These are phyloP conservation scores for Suhomyces taliae DNA, from an alignment of 1,139 yeast genomes.

Conservation along the genomic window DNA sequence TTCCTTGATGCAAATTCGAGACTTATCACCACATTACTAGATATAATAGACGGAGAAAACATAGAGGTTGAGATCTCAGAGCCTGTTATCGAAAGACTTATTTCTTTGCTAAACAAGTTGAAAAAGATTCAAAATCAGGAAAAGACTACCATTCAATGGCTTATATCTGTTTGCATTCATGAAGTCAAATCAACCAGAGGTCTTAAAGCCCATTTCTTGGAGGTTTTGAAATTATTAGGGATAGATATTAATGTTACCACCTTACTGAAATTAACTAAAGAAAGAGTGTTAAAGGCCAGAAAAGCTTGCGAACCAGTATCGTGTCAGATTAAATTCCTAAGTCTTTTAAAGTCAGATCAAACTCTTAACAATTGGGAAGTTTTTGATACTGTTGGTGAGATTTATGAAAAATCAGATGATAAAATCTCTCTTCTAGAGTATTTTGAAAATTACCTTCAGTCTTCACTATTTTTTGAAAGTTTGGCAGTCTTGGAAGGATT, in stretches of 20 bases:
- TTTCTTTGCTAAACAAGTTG: neutral
- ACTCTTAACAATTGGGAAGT: conserved; percentile 3
- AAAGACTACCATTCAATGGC: neutral
- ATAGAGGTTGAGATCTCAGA: neutral
- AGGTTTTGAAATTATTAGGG: neutral
- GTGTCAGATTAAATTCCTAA: neutral
- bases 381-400: conserved; percentile 3
- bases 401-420: neutral
- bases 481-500: neutral
- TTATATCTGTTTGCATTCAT: conserved; percentile 1
- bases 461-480: conserved; percentile 3
- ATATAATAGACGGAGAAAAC: conserved; percentile 4
- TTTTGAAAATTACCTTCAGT: conserved; percentile 10
- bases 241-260: neutral
- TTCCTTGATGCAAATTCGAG: conserved; percentile 13
- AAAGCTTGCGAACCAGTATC: neutral
- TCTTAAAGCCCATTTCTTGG: neutral
- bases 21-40: conserved; percentile 18
- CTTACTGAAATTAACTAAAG: conserved; percentile 7
- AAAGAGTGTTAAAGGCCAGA: neutral
- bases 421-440: conserved; percentile 6
- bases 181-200: neutral
- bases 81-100: neutral
- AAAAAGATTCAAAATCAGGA: neutral
- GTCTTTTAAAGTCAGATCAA: neutral